A percentile compares a stretch with the other conserved stretches of the same genome.
Conservation (phyloP, 768 basidiomycete species). For the Lanmaoa pseudosensibilis region DNA sequence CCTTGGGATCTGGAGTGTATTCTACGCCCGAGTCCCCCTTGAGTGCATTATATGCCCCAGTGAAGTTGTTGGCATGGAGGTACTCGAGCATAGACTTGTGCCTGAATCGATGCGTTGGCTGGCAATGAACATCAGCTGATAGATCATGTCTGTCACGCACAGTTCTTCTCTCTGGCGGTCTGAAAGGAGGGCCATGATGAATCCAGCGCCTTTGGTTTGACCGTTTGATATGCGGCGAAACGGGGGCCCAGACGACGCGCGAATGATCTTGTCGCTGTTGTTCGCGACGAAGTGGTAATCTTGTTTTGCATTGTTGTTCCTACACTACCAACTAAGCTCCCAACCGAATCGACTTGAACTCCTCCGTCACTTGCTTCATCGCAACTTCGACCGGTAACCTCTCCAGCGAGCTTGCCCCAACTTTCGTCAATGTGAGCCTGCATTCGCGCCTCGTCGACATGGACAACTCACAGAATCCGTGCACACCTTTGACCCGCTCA, state of each 20-base stretch:
- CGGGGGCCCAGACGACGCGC: conserved; percentile 7
- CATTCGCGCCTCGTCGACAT: not conserved
- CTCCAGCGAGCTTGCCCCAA: conserved; percentile 30
- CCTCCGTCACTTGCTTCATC: conserved; percentile 17
- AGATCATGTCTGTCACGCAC: conserved; percentile 33
- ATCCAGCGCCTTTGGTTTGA: conserved; percentile 8
- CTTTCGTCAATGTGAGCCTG: not conserved
- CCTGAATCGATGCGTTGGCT: conserved; percentile 39
- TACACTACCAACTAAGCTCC: not conserved
- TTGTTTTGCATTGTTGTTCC: conserved; percentile 36
- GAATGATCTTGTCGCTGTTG: conserved; percentile 12
- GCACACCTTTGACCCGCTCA: conserved; percentile 11
- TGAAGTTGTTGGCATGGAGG: conserved; percentile 65
- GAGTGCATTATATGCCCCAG: conserved; percentile 58
- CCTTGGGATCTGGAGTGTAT: conserved; percentile 81
- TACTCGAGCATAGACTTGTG: conserved; percentile 84
- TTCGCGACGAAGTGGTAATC: conserved; percentile 16
- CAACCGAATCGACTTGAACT: conserved; percentile 26
- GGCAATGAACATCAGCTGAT: conserved; percentile 9
- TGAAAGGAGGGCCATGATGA: conserved; percentile 43
- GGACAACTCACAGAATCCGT: conserved; percentile 26
- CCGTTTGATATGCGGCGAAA: not conserved
- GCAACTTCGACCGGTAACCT: conserved; percentile 26
- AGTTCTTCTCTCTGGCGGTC: conserved; percentile 49
- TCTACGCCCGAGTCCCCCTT: conserved; percentile 55